Conservation (phyloP, 1,284 basidiomycete species). For the Ceratobasidium theobromae region DNA sequence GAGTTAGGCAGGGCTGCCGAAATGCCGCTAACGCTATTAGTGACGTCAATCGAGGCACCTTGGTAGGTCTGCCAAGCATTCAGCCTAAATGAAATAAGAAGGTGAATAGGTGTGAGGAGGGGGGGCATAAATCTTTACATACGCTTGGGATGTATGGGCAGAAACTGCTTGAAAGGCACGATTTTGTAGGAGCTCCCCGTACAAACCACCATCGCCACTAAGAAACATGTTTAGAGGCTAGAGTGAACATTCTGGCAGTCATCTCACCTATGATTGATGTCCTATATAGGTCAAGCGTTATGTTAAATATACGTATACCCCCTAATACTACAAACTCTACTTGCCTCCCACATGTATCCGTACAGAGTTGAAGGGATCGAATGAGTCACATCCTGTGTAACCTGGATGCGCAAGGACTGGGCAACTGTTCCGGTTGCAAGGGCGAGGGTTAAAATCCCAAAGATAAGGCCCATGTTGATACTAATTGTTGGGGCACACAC, state of each 20-base stretch:
- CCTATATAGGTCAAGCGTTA: conserved; percentile 1
- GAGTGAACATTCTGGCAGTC: neutral
- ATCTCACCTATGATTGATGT: conserved; percentile 35
- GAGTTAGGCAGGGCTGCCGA: conserved; percentile 30
- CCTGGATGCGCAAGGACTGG: conserved; percentile 24
- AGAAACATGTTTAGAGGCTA: neutral
- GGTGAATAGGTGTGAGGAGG: neutral
- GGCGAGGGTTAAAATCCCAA: neutral
- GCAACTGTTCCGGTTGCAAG: conserved; percentile 9
- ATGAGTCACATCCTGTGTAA: conserved; percentile 30
- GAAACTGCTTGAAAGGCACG: conserved; percentile 31
- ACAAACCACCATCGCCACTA: conserved; percentile 36
- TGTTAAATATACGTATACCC: neutral
- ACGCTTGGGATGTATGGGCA: conserved; percentile 20
- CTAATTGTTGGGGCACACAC: too few relatives aligned
- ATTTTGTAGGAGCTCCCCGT: conserved; percentile 35
- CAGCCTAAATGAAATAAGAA: conserved; percentile 9
- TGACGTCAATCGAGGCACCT: conserved; percentile 17
- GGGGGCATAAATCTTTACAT: neutral
- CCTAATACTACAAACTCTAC: too few relatives aligned
- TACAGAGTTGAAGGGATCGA: conserved; percentile 33
- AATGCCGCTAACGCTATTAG: conserved; percentile 5
- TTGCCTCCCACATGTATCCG: conserved; percentile 35
- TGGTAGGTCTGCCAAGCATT: conserved; percentile 15
- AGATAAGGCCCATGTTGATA: neutral